Evolutionary conservation across 192 early-diverging fungal genomes (phyloP).

Genomic region (Coemansia sp.): DNA sequence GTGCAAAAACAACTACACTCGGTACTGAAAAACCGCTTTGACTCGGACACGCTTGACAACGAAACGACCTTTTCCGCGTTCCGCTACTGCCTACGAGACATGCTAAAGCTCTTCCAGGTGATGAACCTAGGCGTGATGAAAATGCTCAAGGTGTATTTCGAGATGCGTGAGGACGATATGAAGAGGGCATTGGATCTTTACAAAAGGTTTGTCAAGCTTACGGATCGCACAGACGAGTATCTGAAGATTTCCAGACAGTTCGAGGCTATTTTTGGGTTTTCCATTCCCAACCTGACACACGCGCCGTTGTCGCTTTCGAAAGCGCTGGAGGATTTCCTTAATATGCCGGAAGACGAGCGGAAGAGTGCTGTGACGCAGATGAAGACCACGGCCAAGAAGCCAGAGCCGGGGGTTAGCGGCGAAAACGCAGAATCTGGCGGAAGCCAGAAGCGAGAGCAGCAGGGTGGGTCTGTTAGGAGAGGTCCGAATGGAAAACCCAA

Average conservation of each 20-base stretch:
- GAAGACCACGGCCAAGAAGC: background rate
- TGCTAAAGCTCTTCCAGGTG: conserved; percentile 61
- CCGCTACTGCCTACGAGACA: conserved; percentile 54
- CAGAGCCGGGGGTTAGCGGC: background rate
- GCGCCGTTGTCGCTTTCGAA: conserved; percentile 56
- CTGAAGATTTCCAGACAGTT: conserved; percentile 53
- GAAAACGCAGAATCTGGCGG: background rate
- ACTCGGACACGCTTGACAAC: conserved; percentile 54
- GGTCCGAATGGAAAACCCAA: conserved; percentile 12
- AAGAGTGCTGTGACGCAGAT: conserved; percentile 27
- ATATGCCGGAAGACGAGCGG: conserved; percentile 42
- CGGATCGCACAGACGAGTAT: conserved; percentile 55
- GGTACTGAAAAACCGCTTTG: conserved; percentile 57
- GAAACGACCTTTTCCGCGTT: conserved; percentile 57
- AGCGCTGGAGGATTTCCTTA: conserved; percentile 55
- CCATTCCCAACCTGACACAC: conserved; percentile 53
- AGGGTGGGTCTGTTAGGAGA: conserved; percentile 20
- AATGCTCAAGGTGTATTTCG: conserved; percentile 61
- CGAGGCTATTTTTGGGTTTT: conserved; percentile 53
- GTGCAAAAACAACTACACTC: conserved; percentile 57
- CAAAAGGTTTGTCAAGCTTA: conserved; percentile 58
- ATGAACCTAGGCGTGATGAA: conserved; percentile 61
- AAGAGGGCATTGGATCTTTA: conserved; percentile 55
- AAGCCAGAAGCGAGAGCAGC: background rate
- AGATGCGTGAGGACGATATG: conserved; percentile 55